A percentile compares a stretch with the other conserved stretches of the same genome.
These are phyloP conservation scores for Thymus mandschuricus DNA, from an alignment of 257 asterid species.

Conservation along the genomic window DNA sequence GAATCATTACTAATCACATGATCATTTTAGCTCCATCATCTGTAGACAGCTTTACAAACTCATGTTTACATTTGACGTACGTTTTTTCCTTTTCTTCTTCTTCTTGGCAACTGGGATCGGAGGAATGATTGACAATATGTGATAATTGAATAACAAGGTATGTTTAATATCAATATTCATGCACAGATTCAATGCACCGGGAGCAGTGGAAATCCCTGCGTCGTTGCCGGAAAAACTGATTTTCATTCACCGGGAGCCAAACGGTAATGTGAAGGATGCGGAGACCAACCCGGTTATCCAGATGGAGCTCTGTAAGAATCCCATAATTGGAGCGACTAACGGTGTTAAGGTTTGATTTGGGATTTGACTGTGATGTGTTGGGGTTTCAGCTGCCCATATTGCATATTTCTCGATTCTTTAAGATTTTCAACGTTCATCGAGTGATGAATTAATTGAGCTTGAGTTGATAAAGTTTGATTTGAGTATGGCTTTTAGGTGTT, in stretches of 20 bases:
- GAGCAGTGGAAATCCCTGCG: slow-evolving; percentile 46
- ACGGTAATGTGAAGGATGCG: slow-evolving; percentile 73
- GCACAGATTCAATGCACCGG: slow-evolving; percentile 1
- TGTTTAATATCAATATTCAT: background rate
- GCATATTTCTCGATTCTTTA: too few relatives aligned
- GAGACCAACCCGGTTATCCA: slow-evolving; percentile 81
- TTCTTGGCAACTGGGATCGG: too few relatives aligned
- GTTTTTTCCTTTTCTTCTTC: too few relatives aligned
- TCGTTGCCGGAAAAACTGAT: slow-evolving; percentile 68
- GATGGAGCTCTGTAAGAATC: slow-evolving; percentile 85
- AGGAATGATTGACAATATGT: too few relatives aligned
- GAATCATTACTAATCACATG: too few relatives aligned
- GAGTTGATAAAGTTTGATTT: too few relatives aligned
- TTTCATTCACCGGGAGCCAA: slow-evolving; percentile 50
- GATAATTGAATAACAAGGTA: too few relatives aligned
- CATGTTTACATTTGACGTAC: too few relatives aligned
- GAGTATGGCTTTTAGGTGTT: background rate
- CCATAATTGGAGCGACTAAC: slow-evolving; percentile 81
- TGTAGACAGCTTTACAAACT: too few relatives aligned
- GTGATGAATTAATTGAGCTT: background rate
- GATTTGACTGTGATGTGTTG: background rate
- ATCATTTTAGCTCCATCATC: too few relatives aligned
- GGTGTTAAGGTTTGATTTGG: slow-evolving; percentile 62
- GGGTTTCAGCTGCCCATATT: background rate
- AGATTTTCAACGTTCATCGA: too few relatives aligned